Evolutionary conservation across 1,139 yeast genomes (phyloP).

Genomic region (Kazachstania sp.): DNA sequence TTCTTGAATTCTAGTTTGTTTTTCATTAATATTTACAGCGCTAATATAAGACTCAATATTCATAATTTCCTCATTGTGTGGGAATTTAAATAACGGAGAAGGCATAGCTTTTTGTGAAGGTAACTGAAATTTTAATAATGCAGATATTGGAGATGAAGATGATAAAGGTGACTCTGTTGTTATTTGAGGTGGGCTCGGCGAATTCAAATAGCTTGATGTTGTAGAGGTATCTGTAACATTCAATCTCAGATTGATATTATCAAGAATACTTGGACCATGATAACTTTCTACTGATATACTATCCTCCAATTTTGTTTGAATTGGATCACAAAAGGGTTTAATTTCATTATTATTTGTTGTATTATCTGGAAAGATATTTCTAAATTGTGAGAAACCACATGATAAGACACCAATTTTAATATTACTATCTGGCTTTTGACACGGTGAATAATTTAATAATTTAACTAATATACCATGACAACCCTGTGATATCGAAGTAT

Average conservation of each 20-base stretch:
- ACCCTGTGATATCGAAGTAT: slow-evolving; percentile 33
- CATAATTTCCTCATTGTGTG: slow-evolving; percentile 39
- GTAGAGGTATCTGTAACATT: slow-evolving; percentile 9
- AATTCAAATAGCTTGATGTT: slow-evolving; percentile 8
- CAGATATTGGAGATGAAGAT: slow-evolving; percentile 31
- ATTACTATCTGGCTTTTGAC: not conserved
- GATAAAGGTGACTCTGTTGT: slow-evolving; percentile 23
- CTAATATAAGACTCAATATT: slow-evolving; percentile 29
- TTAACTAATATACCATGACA: slow-evolving; percentile 43
- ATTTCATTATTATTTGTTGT: slow-evolving; percentile 7
- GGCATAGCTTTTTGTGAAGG: slow-evolving; percentile 22
- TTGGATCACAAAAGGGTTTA: not conserved
- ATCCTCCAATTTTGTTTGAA: not conserved
- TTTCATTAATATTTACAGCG: slow-evolving; percentile 27
- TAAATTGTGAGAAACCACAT: slow-evolving; percentile 32
- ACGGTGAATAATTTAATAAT: slow-evolving; percentile 30
- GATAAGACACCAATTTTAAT: slow-evolving; percentile 30
- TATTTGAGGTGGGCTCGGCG: slow-evolving; percentile 4
- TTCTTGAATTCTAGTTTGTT: slow-evolving; percentile 5
- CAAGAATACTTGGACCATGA: not conserved
- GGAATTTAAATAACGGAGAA: slow-evolving; percentile 33
- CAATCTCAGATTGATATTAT: slow-evolving; percentile 7
- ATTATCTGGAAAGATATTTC: slow-evolving; percentile 21
- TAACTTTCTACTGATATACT: not conserved
- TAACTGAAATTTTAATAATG: slow-evolving; percentile 32